A percentile compares a stretch with the other conserved stretches of the same genome.
Conservation (phyloP, 1,139 yeast species). For the Geotrichum aggregatum region DNA sequence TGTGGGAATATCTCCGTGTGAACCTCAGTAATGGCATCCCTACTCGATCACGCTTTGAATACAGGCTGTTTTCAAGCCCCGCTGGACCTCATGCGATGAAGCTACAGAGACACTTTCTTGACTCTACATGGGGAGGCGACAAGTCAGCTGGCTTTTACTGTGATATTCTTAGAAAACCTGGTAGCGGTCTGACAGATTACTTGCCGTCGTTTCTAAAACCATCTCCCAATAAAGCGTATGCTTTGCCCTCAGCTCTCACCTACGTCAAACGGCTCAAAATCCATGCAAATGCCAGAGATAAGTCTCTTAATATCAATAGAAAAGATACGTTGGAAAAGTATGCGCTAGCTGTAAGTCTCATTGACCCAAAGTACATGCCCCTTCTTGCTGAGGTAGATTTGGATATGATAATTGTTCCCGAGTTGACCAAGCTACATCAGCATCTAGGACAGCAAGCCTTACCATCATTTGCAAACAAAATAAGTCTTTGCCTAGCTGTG, state of each 20-base stretch:
- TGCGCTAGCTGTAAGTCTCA: background rate
- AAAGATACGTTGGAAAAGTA: background rate
- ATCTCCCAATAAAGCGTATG: too few relatives aligned
- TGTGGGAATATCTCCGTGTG: conserved; percentile 1
- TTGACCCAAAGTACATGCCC: background rate
- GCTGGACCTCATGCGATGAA: background rate
- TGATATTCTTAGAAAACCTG: too few relatives aligned
- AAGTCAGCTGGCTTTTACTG: background rate
- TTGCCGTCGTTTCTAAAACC: background rate
- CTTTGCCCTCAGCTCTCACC: background rate
- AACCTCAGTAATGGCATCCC: background rate
- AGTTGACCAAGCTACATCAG: background rate
- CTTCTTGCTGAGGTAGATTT: background rate
- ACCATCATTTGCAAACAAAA: background rate
- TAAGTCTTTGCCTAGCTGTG: background rate
- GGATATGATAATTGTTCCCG: background rate
- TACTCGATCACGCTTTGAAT: background rate
- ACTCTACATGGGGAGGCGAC: background rate
- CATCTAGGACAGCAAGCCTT: background rate
- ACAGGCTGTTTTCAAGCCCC: background rate
- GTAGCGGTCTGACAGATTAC: background rate
- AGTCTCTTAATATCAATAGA: background rate
- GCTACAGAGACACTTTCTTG: background rate
- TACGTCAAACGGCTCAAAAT: background rate
- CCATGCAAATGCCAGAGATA: background rate